phyloP scores from a whole-genome alignment of 257 asterid genomes.

The Rauvolfia tetraphylla region DNA sequence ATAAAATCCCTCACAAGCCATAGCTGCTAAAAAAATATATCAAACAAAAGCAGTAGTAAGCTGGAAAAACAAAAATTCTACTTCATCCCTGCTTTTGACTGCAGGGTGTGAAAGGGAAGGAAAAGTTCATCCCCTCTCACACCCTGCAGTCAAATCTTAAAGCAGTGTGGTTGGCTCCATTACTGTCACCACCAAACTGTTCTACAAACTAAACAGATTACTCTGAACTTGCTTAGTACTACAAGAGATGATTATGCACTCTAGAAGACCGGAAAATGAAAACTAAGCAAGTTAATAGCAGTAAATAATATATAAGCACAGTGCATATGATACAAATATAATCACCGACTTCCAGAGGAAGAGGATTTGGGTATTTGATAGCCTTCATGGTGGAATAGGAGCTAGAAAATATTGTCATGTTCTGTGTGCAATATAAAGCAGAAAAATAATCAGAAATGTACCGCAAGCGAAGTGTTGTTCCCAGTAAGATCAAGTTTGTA shows the following conservation, averaged over 20 bases:
- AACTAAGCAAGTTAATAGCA: background rate
- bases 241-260: background rate
- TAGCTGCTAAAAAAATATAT: background rate
- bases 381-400: background rate
- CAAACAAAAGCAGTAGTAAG: background rate
- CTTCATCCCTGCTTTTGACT: too few relatives aligned
- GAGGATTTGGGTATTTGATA: background rate
- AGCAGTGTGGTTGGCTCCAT: background rate
- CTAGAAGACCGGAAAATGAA: background rate
- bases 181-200: background rate
- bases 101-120: too few relatives aligned
- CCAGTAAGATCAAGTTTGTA: slow-evolving; percentile 85
- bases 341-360: background rate
- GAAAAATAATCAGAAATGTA: slow-evolving; percentile 27
- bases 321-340: background rate
- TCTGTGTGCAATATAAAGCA: background rate
- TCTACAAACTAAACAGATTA: background rate
- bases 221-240: background rate
- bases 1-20: background rate
- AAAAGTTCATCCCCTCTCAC: background rate
- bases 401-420: background rate
- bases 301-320: background rate
- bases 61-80: too few relatives aligned
- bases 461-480: slow-evolving; percentile 81
- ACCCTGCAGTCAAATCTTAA: background rate